Evolutionary conservation across 1,284 basidiomycete species (phyloP).

Genomic region (Cutaneotrichosporon arboriforme): DNA sequence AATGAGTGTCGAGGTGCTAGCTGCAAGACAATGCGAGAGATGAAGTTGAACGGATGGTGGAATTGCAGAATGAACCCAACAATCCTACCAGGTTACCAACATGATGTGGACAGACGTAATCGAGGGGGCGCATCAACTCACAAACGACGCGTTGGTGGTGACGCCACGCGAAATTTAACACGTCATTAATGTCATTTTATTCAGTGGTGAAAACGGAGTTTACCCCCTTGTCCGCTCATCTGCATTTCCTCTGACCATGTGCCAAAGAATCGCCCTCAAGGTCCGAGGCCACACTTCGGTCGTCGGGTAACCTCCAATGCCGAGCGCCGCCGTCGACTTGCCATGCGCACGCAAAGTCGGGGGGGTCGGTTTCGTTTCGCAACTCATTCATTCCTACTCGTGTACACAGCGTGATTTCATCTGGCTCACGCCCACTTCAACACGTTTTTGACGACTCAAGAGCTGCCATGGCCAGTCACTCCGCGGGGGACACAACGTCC

Average conservation of each 20-base stretch:
- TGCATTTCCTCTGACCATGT: not conserved
- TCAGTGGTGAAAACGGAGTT: not conserved
- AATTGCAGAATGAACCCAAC: no score
- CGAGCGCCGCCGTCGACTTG: not conserved
- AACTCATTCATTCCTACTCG: not conserved
- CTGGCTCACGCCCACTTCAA: not conserved
- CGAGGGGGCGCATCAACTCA: no score
- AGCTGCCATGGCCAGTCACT: slow-evolving; percentile 11
- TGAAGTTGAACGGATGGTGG: no score
- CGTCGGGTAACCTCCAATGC: not conserved
- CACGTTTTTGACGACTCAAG: not conserved
- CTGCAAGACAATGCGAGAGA: no score
- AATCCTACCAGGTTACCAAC: no score
- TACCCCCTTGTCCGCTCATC: no score
- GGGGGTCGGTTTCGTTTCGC: not conserved
- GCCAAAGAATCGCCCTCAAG: not conserved
- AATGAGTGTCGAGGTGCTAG: no score
- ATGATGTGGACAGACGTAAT: no score
- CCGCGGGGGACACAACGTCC: slow-evolving; percentile 17
- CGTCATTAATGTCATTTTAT: not conserved
- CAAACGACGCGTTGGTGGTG: not conserved
- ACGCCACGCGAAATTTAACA: not conserved
- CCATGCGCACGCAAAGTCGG: no score
- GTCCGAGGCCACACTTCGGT: not conserved
- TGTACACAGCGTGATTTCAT: not conserved